Percentiles rank a stretch among this genome's conserved stretches.
These are phyloP conservation scores for Dendrobium catenatum DNA, from an alignment of 106 monocot genomes.

Conservation along the genomic window DNA sequence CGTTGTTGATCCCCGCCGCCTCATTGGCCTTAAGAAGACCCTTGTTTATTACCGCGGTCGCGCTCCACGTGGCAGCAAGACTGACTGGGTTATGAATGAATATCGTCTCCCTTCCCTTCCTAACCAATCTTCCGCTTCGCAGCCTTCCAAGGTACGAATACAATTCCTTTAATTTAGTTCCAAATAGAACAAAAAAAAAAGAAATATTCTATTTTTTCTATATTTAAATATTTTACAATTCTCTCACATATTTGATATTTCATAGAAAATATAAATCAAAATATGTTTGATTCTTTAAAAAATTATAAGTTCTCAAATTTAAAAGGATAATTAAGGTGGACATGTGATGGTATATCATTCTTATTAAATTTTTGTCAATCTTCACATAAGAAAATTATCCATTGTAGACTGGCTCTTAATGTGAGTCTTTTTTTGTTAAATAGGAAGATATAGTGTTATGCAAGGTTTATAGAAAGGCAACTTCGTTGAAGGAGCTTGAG, in stretches of 20 bases:
- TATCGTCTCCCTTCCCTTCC: constrained; percentile 48
- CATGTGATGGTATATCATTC: too few relatives aligned
- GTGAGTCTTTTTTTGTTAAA: background rate
- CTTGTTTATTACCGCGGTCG: constrained; percentile 74
- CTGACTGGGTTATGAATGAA: constrained; percentile 95
- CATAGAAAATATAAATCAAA: too few relatives aligned
- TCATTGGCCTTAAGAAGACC: constrained; percentile 87
- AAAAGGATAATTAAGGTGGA: too few relatives aligned
- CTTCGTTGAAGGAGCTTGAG: constrained; percentile 70
- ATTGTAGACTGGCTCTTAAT: background rate
- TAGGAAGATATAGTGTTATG: constrained; percentile 78
- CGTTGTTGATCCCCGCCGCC: constrained; percentile 40
- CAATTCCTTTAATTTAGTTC: background rate
- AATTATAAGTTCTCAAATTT: too few relatives aligned
- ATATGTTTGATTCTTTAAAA: too few relatives aligned
- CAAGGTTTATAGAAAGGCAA: constrained; percentile 73
- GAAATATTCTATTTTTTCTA: background rate
- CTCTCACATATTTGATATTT: too few relatives aligned
- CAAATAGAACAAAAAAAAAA: background rate
- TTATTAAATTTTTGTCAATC: too few relatives aligned
- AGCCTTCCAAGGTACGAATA: background rate
- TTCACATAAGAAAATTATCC: too few relatives aligned
- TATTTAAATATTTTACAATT: background rate
- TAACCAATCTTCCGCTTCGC: background rate
- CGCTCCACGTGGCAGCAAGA: constrained; percentile 62